Conservation (phyloP, 2,329 filamentous ascomycete genomes). For the Penicillium sp. region DNA sequence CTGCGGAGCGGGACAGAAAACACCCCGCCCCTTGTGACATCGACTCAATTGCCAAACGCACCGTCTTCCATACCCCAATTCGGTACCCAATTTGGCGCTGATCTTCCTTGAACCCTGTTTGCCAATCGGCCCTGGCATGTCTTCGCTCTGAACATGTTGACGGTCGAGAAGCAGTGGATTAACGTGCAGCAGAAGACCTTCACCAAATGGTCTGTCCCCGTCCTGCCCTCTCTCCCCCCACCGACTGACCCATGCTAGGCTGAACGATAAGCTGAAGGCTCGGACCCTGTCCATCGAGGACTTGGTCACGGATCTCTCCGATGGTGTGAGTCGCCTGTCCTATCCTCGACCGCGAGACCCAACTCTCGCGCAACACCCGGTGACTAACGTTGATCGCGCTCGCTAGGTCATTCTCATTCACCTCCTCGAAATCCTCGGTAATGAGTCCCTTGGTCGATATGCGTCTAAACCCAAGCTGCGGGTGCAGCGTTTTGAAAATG, state of each 20-base stretch:
- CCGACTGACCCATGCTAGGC: conserved; percentile 49
- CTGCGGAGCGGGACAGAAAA: conserved; percentile 6
- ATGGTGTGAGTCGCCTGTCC: conserved; percentile 63
- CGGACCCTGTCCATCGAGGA: conserved; percentile 77
- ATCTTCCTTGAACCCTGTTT: conserved; percentile 7
- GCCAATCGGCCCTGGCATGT: conserved; percentile 30
- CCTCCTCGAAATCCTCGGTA: conserved; percentile 89
- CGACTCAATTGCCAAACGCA: conserved; percentile 1
- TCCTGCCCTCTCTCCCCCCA: conserved; percentile 1
- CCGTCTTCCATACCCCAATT: conserved; percentile 7
- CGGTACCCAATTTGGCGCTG: conserved; percentile 2
- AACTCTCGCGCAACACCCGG: neutral
- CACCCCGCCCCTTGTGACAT: conserved; percentile 8
- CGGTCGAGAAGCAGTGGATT: conserved; percentile 58
- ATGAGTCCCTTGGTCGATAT: conserved; percentile 92
- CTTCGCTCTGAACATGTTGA: conserved; percentile 36
- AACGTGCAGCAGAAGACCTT: conserved; percentile 97
- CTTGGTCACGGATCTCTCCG: conserved; percentile 80
- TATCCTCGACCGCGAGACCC: too few species aligned
- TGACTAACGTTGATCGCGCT: neutral
- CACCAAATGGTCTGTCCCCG: conserved; percentile 73
- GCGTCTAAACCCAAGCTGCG: conserved; percentile 92
- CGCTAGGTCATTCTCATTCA: conserved; percentile 85
- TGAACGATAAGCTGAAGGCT: conserved; percentile 87
- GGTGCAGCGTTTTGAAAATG: conserved; percentile 96